Evolutionary conservation across 2,329 filamentous ascomycete genomes (phyloP).

Genomic region (Trichoderma simmonsii): DNA sequence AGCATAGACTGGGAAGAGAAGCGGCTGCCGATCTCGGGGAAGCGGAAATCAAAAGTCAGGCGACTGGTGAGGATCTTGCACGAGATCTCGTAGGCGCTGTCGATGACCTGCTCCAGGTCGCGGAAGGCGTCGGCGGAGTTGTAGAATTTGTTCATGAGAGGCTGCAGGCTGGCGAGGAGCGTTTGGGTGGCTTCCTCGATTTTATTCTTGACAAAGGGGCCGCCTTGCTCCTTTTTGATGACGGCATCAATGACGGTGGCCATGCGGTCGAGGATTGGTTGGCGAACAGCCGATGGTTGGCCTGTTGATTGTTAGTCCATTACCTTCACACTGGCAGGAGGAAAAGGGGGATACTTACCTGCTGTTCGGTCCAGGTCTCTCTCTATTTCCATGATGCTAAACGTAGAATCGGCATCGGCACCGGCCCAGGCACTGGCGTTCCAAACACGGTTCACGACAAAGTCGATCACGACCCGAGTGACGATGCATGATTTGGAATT

Average conservation of each 20-base stretch:
- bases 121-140: conserved; percentile 37
- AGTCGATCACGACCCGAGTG: conserved; percentile 42
- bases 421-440: conserved; percentile 39
- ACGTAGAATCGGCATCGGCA: conserved; percentile 35
- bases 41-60: conserved; percentile 46
- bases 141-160: conserved; percentile 38
- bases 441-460: conserved; percentile 42
- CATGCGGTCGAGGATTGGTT: conserved; percentile 40
- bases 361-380: conserved; percentile 35
- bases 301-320: conserved; percentile 25
- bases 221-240: conserved; percentile 32
- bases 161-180: conserved; percentile 36
- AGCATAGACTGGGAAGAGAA: conserved; percentile 49
- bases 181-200: conserved; percentile 43
- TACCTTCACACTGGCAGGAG: background rate
- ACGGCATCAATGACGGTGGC: conserved; percentile 38
- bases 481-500: conserved; percentile 43
- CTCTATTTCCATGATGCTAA: conserved; percentile 36
- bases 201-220: conserved; percentile 31
- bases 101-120: conserved; percentile 43
- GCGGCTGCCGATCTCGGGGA: conserved; percentile 48
- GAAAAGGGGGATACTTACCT: conserved; percentile 26
- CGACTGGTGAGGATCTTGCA: conserved; percentile 45
- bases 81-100: conserved; percentile 44
- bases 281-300: conserved; percentile 35